Conservation (phyloP, 768 basidiomycete genomes). For the Tylopilus intermedius region DNA sequence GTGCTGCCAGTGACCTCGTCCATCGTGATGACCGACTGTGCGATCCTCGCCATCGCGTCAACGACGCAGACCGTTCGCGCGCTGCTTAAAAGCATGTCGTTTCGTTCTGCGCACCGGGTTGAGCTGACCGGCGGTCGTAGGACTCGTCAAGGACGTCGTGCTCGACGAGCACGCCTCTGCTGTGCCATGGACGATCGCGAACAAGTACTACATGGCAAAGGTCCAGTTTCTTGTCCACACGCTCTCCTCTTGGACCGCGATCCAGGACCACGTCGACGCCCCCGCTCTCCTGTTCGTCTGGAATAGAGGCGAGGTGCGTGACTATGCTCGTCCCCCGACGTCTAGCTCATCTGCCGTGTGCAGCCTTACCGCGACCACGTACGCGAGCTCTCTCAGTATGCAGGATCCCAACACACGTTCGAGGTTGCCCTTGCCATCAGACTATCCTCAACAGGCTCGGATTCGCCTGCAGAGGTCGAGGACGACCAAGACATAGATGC, state of each 20-base stretch:
- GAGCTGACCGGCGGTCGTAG: constrained; percentile 20
- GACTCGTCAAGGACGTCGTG: constrained; percentile 18
- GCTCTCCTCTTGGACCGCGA: constrained; percentile 39
- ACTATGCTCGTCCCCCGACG: not conserved
- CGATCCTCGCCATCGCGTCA: constrained; percentile 26
- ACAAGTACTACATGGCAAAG: constrained; percentile 77
- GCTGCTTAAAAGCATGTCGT: constrained; percentile 25
- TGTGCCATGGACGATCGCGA: constrained; percentile 71
- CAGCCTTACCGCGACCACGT: constrained; percentile 61
- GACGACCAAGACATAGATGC: constrained; percentile 58
- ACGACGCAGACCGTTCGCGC: constrained; percentile 14
- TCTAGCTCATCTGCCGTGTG: constrained; percentile 4
- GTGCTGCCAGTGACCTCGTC: not conserved
- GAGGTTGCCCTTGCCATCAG: constrained; percentile 72
- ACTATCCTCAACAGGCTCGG: constrained; percentile 29
- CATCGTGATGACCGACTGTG: constrained; percentile 16
- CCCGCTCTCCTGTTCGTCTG: constrained; percentile 77
- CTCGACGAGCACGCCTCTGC: constrained; percentile 14
- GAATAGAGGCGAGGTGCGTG: constrained; percentile 55
- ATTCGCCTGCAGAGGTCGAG: constrained; percentile 29
- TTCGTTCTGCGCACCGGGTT: not conserved
- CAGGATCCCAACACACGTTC: constrained; percentile 46
- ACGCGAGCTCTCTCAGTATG: constrained; percentile 41
- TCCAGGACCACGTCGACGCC: constrained; percentile 34
- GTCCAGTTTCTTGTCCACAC: constrained; percentile 61